Base-by-base conservation (phyloP, 176 grass and related monocot species). In the Puccinellia tenuiflora region DNA sequence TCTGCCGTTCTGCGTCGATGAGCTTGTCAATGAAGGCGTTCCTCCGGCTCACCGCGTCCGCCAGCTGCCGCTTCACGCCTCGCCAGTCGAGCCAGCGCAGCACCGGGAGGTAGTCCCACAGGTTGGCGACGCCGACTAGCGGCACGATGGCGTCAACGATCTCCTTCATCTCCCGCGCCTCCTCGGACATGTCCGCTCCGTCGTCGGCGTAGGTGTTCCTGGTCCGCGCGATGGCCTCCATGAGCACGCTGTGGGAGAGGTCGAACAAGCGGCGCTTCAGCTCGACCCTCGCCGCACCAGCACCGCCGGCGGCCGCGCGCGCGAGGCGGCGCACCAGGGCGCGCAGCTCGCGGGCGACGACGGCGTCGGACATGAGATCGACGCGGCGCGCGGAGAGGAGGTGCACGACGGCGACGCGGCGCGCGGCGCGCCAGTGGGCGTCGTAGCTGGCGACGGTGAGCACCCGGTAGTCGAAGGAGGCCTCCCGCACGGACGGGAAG, bases 261-360 rank as follows among this genome's bases (percentile, higher is more conserved):
- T 92, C 80, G 66, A 90, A 97, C 42, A 97, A 43, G 61, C 71
- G 86, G 43, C 70, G 51, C 62, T 88, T 97, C 77, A 90, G 56
- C 79, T 97, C 66, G 21, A 92, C 59, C 55, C 73, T 63, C 2
- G 35, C 50, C 24, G 30, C 38, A 0, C 13, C 48, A 0, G 37
- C 35, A 0, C 1, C 75, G 0, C 30, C 59, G 21, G 47, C 53
- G 2, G 85, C 62, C 21, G 76, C 53, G 20, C 65, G 50, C 6
- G 85, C 63, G 21, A 97, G 76, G 48, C 61, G n/a, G 53, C 87
- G n/a, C 43, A 28, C 84, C 40, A 93, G 66, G 24, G 67, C 34
- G 6, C 73, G 76, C 50, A 85, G 45, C 76, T 92, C 85, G 38
- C 34, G 66, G 50, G 71, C 22, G 5, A 90, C 48, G 51, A 62